Evolutionary conservation across 2,329 filamentous ascomycete genomes (phyloP), one percentile per base, ranked within the genome.

Genomic region (Fonsecaea nubica): DNA sequence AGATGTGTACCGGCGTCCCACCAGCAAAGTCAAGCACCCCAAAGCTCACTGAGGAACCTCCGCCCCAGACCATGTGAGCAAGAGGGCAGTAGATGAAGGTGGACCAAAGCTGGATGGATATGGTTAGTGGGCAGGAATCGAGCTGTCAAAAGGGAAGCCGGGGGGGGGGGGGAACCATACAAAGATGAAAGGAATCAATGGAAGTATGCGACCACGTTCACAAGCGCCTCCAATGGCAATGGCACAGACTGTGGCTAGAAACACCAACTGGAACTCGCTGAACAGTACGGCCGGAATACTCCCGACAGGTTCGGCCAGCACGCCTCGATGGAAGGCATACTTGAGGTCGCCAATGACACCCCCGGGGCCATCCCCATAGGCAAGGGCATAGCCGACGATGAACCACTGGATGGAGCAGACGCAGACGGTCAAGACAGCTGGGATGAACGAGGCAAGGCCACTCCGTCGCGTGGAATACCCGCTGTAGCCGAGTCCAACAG

Each of bases 31-130:
- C 90, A 71, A 91, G 85, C 21, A 88, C 86, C 54, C 88, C 88
- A 42, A n/a, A 92, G 84, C 30, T 85, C 84, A 77, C 83, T 88
- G 38, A 91, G 83, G 88, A 90, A 92, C 53, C 90, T 68, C 87
- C 88, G 77, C 92, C 92, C 90, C 90, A 92, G 45, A 90, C 91
- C 86, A 90, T 92, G 79, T 90, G 90, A 55, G 90, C 90, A 66
- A 92, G 85, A 21, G 71, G 71, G 72, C 90, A 88, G 79, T 92
- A 91, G 66, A 91, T 87, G 69, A 91, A 83, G 45, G 89, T 91
- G 18, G 87, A 81, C 89, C 89, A 91, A 4, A 84, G 76, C 80
- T 82, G 54, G 35, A 52, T 21, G 6, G 42, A 33, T 3, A n/a
- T 33, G 35, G 56, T 69, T 53, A 69, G 67, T 54, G 21, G n/a